These are phyloP conservation scores for Sonneratia alba DNA, from an alignment of 345 rosid genomes.

Conservation along the genomic window DNA sequence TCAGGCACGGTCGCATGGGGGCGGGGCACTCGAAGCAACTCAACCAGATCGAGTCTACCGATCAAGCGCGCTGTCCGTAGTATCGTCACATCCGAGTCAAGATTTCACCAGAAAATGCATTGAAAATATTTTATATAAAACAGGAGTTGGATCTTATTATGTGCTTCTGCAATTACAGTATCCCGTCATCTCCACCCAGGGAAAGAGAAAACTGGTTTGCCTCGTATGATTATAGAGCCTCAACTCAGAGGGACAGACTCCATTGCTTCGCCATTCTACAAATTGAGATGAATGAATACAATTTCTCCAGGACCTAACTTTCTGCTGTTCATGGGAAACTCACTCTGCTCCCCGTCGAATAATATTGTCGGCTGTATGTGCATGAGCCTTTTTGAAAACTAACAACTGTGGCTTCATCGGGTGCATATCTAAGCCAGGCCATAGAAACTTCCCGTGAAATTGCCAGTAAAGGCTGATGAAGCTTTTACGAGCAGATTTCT, in stretches of 20 bases:
- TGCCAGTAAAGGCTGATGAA: background rate
- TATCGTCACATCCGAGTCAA: too few relatives aligned
- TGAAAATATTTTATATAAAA: too few relatives aligned
- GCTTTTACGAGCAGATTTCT: background rate
- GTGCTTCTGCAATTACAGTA: too few relatives aligned
- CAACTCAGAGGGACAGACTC: background rate
- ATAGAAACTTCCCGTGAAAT: background rate
- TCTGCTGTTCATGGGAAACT: background rate
- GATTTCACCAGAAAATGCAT: background rate
- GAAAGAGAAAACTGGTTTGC: too few relatives aligned
- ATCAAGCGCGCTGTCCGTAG: too few relatives aligned
- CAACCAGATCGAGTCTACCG: too few relatives aligned
- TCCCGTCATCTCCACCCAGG: too few relatives aligned
- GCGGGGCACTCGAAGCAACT: too few relatives aligned
- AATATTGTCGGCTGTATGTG: background rate
- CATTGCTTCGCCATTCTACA: background rate
- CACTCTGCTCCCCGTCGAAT: background rate
- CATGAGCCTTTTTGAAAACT: background rate
- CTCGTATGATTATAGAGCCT: too few relatives aligned
- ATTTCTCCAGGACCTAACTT: background rate
- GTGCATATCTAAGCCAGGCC: background rate
- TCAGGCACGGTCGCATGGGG: too few relatives aligned
- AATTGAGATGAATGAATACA: background rate
- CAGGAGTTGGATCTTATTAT: background rate
- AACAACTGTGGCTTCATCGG: background rate